Base-by-base conservation (phyloP, 768 basidiomycete genomes). In the Tulasnella sp. region DNA sequence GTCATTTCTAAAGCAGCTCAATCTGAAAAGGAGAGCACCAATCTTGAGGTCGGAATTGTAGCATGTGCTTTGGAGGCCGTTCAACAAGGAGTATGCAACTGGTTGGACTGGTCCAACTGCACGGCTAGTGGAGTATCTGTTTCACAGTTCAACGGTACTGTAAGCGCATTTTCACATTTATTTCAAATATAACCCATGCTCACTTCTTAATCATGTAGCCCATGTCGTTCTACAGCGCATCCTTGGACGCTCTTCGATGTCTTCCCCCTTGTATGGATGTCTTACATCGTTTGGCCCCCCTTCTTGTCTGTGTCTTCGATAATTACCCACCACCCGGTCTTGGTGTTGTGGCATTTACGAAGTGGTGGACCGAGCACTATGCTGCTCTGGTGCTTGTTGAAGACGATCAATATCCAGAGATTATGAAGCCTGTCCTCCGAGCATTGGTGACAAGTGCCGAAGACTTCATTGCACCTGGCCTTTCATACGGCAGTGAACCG, bases 301-400 rank as follows among this genome's bases (percentile, higher is more conserved):
- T 55, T 43, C 32, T 55, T 34, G 35, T 33, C 16, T 55, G 53
- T 13, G 54, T 24, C 10, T 55, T 55, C 32, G 25, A 40, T 5
- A 29, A 40, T n/a, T n/a, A 37, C 4, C 54, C 54, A 45, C 16
- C 53, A 16, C 54, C 54, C 8, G 16, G 22, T 20, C 28, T 56
- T 25, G 33, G 37, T 24, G 31, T 34, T 4, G 20, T 19, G 13
- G 53, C 24, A 1, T 55, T 55, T 53, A 16, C 31, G 31, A 9
- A 19, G 10, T 55, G 53, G 34, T 55, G 54, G 54, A 32, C 15
- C 28, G 53, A 31, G 28, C 53, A 55, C 22, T 55, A 55, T 25
- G 41, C 34, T 22, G n/a, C 37, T 10, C 12, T 43, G 1, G 33
- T 40, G 22, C 31, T 33, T 7, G 19, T 16, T 15, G 31, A 24